Percentiles rank a stretch among this genome's conserved stretches.
phyloP scores from a whole-genome alignment of 495 filamentous ascomycete species.

The Annulohypoxylon maeteangense region DNA sequence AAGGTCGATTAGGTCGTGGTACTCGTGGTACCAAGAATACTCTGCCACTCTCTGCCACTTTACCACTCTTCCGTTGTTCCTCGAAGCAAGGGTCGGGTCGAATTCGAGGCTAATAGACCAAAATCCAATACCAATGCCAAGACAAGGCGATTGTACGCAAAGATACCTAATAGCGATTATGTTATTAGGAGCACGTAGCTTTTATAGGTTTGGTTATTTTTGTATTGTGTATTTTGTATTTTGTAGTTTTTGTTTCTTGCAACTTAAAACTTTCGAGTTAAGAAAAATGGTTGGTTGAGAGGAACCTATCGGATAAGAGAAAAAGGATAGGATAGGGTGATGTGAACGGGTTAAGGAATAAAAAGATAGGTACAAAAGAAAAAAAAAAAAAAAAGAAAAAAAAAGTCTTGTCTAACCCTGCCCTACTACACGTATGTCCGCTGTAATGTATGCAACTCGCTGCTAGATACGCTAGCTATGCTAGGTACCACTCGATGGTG shows the following conservation, averaged over 20 bases:
- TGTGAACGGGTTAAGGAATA: not conserved
- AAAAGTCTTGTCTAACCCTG: slow-evolving; percentile 38
- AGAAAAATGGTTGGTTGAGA: slow-evolving; percentile 1
- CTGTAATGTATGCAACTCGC: slow-evolving; percentile 14
- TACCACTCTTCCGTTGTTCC: slow-evolving; percentile 5
- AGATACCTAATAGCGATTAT: slow-evolving; percentile 28
- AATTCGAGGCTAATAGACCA: slow-evolving; percentile 22
- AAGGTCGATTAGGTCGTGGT: not conserved
- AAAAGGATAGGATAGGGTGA: slow-evolving; percentile 1
- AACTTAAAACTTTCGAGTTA: slow-evolving; percentile 3
- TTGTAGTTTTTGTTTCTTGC: not conserved
- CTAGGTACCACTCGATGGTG: slow-evolving; percentile 31
- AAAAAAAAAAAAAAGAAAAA: slow-evolving; percentile 13
- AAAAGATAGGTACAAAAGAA: not conserved
- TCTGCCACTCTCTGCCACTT: not conserved
- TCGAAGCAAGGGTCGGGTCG: slow-evolving; percentile 23
- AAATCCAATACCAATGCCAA: not conserved
- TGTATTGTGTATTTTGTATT: not conserved
- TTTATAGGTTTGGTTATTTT: not conserved
- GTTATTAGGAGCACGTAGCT: slow-evolving; percentile 41
- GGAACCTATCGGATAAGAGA: not conserved
- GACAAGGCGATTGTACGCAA: not conserved
- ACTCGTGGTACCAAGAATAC: not conserved
- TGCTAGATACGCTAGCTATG: slow-evolving; percentile 12
- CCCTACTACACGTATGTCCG: slow-evolving; percentile 31